Evolutionary conservation across 805 yeast species (phyloP).

Genomic region (Wickerhamiella spandovensis): DNA sequence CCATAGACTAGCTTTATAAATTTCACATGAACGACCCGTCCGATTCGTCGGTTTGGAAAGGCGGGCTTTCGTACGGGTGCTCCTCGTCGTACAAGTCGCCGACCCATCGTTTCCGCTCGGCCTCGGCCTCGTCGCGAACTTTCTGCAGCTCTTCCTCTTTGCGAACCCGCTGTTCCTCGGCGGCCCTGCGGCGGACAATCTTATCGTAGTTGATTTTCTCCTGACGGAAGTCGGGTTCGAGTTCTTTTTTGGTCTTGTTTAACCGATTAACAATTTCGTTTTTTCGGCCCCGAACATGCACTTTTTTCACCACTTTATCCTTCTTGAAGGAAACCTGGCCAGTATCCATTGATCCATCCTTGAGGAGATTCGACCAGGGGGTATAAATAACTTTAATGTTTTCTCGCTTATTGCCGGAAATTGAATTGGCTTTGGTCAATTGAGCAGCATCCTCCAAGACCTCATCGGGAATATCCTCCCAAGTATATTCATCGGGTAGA

Average conservation of each 20-base stretch:
- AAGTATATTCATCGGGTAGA: conserved; percentile 33
- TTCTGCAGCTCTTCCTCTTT: conserved; percentile 30
- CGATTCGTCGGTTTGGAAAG: conserved; percentile 36
- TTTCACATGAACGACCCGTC: conserved; percentile 43
- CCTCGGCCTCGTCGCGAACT: conserved; percentile 8
- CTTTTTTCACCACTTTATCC: conserved; percentile 37
- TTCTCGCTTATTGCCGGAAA: conserved; percentile 57
- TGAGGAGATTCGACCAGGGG: conserved; percentile 56
- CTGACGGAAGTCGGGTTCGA: conserved; percentile 33
- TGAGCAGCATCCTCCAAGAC: conserved; percentile 52
- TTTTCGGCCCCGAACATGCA: conserved; percentile 42
- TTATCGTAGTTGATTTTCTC: conserved; percentile 31
- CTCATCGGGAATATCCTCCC: conserved; percentile 38
- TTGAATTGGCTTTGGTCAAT: conserved; percentile 55
- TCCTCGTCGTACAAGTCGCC: background rate
- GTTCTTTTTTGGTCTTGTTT: conserved; percentile 50
- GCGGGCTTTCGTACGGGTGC: conserved; percentile 4
- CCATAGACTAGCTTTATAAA: background rate
- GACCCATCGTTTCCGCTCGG: background rate
- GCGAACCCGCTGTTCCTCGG: conserved; percentile 26
- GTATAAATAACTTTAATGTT: conserved; percentile 58
- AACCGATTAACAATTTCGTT: conserved; percentile 48
- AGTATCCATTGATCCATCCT: conserved; percentile 57
- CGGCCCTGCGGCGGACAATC: conserved; percentile 21
- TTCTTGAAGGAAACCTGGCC: conserved; percentile 70